Percentiles rank a stretch among this genome's conserved stretches.
These are phyloP conservation scores for Halophytophthora batemanensis DNA, from an alignment of 352 stramenopile genomes.

Conservation along the genomic window DNA sequence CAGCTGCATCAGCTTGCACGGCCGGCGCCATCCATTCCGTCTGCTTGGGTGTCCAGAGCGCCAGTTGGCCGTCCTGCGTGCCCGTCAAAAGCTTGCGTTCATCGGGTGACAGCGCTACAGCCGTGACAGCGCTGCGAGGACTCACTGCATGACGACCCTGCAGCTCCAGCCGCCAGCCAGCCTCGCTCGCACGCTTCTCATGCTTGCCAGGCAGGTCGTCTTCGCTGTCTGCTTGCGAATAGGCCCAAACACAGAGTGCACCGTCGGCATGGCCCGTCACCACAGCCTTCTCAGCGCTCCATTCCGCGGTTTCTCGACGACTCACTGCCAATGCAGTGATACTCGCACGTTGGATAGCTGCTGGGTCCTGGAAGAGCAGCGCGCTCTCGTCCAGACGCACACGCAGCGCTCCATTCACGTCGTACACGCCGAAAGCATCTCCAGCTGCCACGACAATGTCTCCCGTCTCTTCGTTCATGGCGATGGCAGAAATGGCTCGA, in stretches of 20 bases:
- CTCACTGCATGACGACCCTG: constrained; percentile 44
- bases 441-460: constrained; percentile 58
- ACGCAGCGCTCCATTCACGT: constrained; percentile 61
- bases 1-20: neutral
- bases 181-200: constrained; percentile 16
- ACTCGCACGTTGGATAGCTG: constrained; percentile 22
- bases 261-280: constrained; percentile 66
- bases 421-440: constrained; percentile 52
- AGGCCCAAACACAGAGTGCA: constrained; percentile 62
- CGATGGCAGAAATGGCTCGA: constrained; percentile 36
- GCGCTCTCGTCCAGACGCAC: constrained; percentile 45
- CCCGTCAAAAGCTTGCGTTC: constrained; percentile 65
- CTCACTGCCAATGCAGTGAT: constrained; percentile 55
- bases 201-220: constrained; percentile 3
- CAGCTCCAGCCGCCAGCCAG: constrained; percentile 49
- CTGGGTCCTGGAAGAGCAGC: constrained; percentile 42
- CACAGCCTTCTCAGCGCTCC: constrained; percentile 56
- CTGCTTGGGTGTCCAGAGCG: constrained; percentile 36
- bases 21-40: constrained; percentile 9
- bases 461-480: constrained; percentile 63
- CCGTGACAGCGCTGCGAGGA: constrained; percentile 43
- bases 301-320: constrained; percentile 48
- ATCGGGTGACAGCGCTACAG: constrained; percentile 44
- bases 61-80: constrained; percentile 48
- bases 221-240: constrained; percentile 32